Evolutionary conservation across 495 filamentous ascomycete genomes (phyloP).

Genomic region (Lepraria neglecta): DNA sequence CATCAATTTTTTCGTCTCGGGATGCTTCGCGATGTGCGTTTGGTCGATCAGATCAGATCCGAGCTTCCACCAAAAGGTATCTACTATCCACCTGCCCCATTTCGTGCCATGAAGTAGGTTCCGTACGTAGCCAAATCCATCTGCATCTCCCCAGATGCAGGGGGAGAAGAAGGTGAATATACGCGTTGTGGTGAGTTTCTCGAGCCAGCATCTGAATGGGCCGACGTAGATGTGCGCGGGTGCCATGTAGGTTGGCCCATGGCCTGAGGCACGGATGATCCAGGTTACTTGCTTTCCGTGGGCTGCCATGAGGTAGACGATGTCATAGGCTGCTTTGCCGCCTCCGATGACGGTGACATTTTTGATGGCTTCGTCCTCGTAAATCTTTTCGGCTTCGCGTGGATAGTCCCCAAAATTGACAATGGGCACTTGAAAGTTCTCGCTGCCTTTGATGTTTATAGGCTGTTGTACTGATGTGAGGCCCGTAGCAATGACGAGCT

Average conservation of each 20-base stretch:
- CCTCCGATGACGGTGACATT: conserved; percentile 60
- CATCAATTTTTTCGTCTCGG: conserved; percentile 56
- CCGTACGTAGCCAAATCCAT: conserved; percentile 43
- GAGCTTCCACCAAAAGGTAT: conserved; percentile 61
- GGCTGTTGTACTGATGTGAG: conserved; percentile 57
- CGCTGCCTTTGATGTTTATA: conserved; percentile 44
- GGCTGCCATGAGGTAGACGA: conserved; percentile 60
- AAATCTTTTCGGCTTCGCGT: conserved; percentile 34
- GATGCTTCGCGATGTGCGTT: conserved; percentile 55
- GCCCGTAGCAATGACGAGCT: conserved; percentile 65
- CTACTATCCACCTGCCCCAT: conserved; percentile 60
- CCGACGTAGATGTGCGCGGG: conserved; percentile 50
- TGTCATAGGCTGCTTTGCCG: conserved; percentile 73
- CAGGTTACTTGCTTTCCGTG: conserved; percentile 63
- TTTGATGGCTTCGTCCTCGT: conserved; percentile 33
- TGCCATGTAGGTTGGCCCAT: conserved; percentile 67
- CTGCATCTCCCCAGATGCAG: conserved; percentile 53
- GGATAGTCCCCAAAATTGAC: conserved; percentile 59
- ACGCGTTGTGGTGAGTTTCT: conserved; percentile 59
- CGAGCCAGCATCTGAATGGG: conserved; percentile 52
- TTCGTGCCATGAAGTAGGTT: conserved; percentile 59
- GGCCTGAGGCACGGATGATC: conserved; percentile 72
- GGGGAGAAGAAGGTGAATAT: conserved; percentile 62
- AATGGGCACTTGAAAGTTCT: conserved; percentile 50
- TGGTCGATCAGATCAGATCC: conserved; percentile 35